A percentile compares a stretch with the other conserved stretches of the same genome.
Evolutionary conservation across 805 yeast species (phyloP).

Genomic region (Komagataella pseudopastoris): DNA sequence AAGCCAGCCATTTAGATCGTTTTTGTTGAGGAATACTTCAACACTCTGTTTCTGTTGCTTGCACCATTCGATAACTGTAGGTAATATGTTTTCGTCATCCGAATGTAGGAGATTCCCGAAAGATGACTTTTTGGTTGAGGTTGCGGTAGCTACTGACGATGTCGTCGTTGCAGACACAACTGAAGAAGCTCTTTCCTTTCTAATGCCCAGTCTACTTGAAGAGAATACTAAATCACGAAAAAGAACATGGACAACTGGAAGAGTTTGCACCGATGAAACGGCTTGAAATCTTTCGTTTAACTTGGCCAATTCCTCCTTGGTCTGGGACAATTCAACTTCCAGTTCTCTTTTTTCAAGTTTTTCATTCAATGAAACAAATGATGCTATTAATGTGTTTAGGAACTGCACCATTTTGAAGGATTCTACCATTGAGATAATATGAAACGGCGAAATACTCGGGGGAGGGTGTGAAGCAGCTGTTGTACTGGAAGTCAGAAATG

Average conservation of each 20-base stretch:
- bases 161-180: neutral
- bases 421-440: slow-evolving; percentile 13
- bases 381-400: slow-evolving; percentile 7
- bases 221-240: neutral
- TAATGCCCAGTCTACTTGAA: neutral
- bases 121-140: neutral
- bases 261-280: neutral
- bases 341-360: neutral
- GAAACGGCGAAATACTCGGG: slow-evolving; percentile 8
- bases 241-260: neutral
- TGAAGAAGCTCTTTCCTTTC: neutral
- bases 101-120: neutral
- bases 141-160: neutral
- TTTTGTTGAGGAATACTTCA: neutral
- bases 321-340: neutral
- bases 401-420: slow-evolving; percentile 11
- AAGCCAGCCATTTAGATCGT: neutral
- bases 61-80: neutral
- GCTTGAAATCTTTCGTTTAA: neutral
- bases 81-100: neutral
- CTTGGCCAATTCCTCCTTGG: neutral
- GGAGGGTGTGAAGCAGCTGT: neutral
- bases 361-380: slow-evolving; percentile 12
- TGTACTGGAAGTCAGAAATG: slow-evolving; percentile 1
- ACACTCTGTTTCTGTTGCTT: neutral